Evolutionary conservation across 441 rosid species (phyloP).

Genomic region (Brassica hybrid): DNA sequence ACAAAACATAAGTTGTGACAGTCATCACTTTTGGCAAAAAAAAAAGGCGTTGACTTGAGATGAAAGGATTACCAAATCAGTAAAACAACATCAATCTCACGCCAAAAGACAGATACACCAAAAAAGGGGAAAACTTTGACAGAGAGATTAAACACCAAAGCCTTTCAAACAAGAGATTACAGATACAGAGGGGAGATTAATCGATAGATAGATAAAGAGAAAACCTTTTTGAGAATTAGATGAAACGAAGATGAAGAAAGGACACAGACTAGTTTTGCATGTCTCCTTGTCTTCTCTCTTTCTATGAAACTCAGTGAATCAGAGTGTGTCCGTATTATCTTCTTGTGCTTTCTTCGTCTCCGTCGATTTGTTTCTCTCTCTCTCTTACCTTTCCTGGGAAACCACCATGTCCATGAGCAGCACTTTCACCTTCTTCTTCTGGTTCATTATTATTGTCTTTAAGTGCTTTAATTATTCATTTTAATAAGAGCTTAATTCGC

Average conservation of each 20-base stretch:
- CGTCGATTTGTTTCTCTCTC: not conserved
- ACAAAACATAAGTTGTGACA: not conserved
- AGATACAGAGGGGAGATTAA: no score
- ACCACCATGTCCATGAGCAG: constrained; percentile 41
- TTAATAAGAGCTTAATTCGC: constrained; percentile 20
- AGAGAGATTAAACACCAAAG: not conserved
- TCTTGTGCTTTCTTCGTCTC: constrained; percentile 17
- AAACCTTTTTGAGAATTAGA: constrained; percentile 16
- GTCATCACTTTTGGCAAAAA: constrained; percentile 32
- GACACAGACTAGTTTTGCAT: constrained; percentile 34
- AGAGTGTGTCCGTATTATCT: constrained; percentile 1
- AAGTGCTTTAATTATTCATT: constrained; percentile 33
- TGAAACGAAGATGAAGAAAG: constrained; percentile 26
- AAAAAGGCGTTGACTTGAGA: constrained; percentile 45
- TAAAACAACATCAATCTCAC: constrained; percentile 36
- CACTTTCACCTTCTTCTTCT: constrained; percentile 34
- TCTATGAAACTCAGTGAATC: not conserved
- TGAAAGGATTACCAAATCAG: constrained; percentile 22
- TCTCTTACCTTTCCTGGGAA: constrained; percentile 25
- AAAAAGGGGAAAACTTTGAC: not conserved
- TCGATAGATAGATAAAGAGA: not conserved
- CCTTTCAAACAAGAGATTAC: not conserved
- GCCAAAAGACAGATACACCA: constrained; percentile 34
- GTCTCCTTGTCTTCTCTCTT: constrained; percentile 20
- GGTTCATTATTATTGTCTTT: constrained; percentile 36